phyloP scores from a whole-genome alignment of 2,329 filamentous ascomycete genomes.

The Microcyclospora pomicola region DNA sequence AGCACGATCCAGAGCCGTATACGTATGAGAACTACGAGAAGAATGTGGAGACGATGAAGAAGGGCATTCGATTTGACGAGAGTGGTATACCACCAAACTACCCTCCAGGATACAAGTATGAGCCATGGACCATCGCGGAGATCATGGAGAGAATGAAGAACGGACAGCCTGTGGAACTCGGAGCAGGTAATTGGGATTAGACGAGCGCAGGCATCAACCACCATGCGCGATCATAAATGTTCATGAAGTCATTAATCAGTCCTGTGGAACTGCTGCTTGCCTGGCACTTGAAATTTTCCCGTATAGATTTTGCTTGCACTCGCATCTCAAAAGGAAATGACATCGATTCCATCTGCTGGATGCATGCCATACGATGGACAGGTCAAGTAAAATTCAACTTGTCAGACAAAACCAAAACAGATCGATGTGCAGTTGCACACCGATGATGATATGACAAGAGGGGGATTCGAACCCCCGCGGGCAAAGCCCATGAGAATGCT shows the following conservation, averaged over 20 bases:
- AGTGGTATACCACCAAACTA: conserved; percentile 31
- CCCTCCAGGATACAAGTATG: conserved; percentile 22
- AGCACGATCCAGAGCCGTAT: conserved; percentile 32
- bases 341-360: too few relatives aligned
- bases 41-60: conserved; percentile 28
- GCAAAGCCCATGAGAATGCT: not conserved
- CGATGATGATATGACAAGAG: conserved; percentile 11
- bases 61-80: conserved; percentile 30
- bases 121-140: conserved; percentile 31
- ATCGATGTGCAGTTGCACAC: not conserved
- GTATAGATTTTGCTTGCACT: too few relatives aligned
- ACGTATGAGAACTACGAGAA: conserved; percentile 31
- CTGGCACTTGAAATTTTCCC: too few relatives aligned
- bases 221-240: not conserved
- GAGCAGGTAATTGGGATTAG: conserved; percentile 19
- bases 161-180: conserved; percentile 23
- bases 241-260: too few relatives aligned
- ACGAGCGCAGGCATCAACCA: not conserved
- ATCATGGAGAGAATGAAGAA: conserved; percentile 27
- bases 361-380: too few relatives aligned
- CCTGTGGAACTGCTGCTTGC: too few relatives aligned
- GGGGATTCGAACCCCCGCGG: conserved; percentile 17
- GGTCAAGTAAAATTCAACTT: too few relatives aligned
- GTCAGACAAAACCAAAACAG: not conserved
- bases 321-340: too few relatives aligned